Base-by-base conservation (phyloP, 1,139 yeast genomes). In the Lodderomyces pseudojiufengensis region DNA sequence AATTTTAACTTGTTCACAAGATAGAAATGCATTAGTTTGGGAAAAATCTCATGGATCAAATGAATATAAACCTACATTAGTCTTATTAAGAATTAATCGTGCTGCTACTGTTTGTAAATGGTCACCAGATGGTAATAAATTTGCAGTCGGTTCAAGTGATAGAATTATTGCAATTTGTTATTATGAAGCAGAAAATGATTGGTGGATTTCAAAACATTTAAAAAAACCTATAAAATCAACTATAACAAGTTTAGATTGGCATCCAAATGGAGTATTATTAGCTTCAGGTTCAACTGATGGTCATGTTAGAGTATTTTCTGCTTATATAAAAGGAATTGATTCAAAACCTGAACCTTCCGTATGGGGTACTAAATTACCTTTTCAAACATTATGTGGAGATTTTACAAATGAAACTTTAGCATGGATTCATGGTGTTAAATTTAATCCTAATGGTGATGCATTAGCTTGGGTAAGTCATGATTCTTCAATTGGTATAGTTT, bases 191-290 rank as follows among this genome's bases (percentile, higher is more conserved):
- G 97, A 90, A 53, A 92, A 92, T 59, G 95, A 94, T 58, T 94
- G 99, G 99, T 94, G 99, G 99, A 90, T 92, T 36, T 87, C 97
- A 14, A 92, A 90, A 63, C 98, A 92, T 64, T 78, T 94, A 63
- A 88, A 88, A 70, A 87, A 86, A 62, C 97, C 97, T 12, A 72
- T 90, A 50, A 83, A 84, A 56, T 85, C 96, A 9, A 87, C 97
- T 29, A 76, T 92, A 48, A 74, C 92, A 47, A 74, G 85, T 30
- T 72, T 92, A 37, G 84, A 83, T 43, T 94, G 99, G 99, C 98
- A 94, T 58, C 92, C 90, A 41, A 94, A 94, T 61, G 84, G 83
- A 48, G 95, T 92, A 13, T 69, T 94, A 43, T 69, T 94, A 45
- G 95, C 95, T 3, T 74, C 85, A 35, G 98, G 97, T 11, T 88